A percentile compares a stretch with the other conserved stretches of the same genome.
These are phyloP conservation scores for Cadophora luteo-olivacea DNA, from an alignment of 2,329 filamentous ascomycete species.

Conservation along the genomic window DNA sequence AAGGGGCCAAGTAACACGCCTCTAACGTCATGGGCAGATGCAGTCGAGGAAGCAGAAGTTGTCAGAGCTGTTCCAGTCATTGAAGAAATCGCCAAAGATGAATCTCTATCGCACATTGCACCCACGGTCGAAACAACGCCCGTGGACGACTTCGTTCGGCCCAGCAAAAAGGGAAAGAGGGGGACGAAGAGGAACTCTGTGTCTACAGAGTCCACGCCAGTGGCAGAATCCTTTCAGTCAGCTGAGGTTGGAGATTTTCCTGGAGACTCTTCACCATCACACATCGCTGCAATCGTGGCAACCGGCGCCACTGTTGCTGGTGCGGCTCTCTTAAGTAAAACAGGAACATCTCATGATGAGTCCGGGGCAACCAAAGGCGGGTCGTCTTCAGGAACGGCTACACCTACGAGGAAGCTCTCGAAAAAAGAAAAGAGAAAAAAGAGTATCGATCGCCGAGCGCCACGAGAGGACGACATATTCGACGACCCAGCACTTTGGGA, in stretches of 20 bases:
- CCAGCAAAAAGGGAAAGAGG: slow-evolving; percentile 50
- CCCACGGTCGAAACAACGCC: slow-evolving; percentile 35
- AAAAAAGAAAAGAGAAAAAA: slow-evolving; percentile 49
- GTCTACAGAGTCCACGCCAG: slow-evolving; percentile 21
- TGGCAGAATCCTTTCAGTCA: slow-evolving; percentile 12
- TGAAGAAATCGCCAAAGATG: slow-evolving; percentile 41
- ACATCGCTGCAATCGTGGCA: slow-evolving; percentile 25
- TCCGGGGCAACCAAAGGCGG: slow-evolving; percentile 15
- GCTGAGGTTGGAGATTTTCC: slow-evolving; percentile 15
- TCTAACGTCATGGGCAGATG: slow-evolving; percentile 42
- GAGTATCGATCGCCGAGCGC: slow-evolving; percentile 49
- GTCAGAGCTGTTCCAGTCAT: slow-evolving; percentile 40
- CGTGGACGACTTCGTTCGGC: slow-evolving; percentile 38
- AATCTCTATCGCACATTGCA: slow-evolving; percentile 42
- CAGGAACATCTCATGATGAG: slow-evolving; percentile 2
- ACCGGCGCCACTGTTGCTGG: slow-evolving; percentile 30
- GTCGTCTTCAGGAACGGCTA: slow-evolving; percentile 43
- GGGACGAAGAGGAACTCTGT: slow-evolving; percentile 44
- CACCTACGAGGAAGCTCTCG: slow-evolving; percentile 44
- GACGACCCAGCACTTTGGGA: slow-evolving; percentile 55
- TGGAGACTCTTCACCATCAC: slow-evolving; percentile 36
- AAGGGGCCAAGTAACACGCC: slow-evolving; percentile 23
- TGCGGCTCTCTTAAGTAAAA: slow-evolving; percentile 31
- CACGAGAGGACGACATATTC: slow-evolving; percentile 53
- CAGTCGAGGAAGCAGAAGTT: slow-evolving; percentile 42